phyloP scores from a whole-genome alignment of 2,329 filamentous ascomycete genomes.

The Thelonectria rubi region DNA sequence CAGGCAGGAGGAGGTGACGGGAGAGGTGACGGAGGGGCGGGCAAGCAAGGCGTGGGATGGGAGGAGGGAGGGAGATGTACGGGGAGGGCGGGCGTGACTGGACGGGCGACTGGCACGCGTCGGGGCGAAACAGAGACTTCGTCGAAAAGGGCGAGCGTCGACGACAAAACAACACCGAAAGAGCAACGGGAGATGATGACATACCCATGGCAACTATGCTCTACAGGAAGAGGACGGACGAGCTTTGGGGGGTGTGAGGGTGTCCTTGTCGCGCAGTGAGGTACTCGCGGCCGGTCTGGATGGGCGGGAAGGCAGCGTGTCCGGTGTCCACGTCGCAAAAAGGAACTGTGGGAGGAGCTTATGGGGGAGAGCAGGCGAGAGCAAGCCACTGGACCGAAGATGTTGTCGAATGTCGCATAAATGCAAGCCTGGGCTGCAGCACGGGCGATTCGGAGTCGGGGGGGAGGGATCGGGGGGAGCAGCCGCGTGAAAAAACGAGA shows the following conservation, averaged over 20 bases:
- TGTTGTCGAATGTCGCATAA: slow-evolving; percentile 44
- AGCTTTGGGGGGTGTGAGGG: slow-evolving; percentile 39
- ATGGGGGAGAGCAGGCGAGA: slow-evolving; percentile 39
- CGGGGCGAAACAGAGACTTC: slow-evolving; percentile 15
- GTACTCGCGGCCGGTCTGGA: slow-evolving; percentile 40
- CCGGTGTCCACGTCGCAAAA: slow-evolving; percentile 39
- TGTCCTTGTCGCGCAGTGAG: slow-evolving; percentile 42
- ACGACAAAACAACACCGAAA: slow-evolving; percentile 5
- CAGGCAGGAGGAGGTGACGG: background rate
- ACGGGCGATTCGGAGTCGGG: slow-evolving; percentile 36
- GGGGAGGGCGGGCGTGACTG: slow-evolving; percentile 13
- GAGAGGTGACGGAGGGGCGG: slow-evolving; percentile 5
- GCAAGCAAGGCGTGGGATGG: background rate
- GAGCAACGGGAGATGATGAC: slow-evolving; percentile 37
- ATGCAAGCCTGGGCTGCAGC: slow-evolving; percentile 45
- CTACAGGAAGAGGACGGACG: slow-evolving; percentile 35
- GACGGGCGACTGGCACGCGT: slow-evolving; percentile 33
- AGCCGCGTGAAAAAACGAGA: slow-evolving; percentile 19
- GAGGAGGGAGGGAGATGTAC: slow-evolving; percentile 4
- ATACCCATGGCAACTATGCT: slow-evolving; percentile 43
- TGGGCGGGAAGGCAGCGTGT: slow-evolving; percentile 35
- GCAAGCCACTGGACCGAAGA: slow-evolving; percentile 47
- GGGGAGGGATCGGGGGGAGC: slow-evolving; percentile 30
- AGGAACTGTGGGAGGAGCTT: slow-evolving; percentile 35
- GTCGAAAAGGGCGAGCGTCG: slow-evolving; percentile 10